These are phyloP conservation scores for Aspergillus pseudoviridinutans DNA, from an alignment of 2,329 filamentous ascomycete species.

Conservation along the genomic window DNA sequence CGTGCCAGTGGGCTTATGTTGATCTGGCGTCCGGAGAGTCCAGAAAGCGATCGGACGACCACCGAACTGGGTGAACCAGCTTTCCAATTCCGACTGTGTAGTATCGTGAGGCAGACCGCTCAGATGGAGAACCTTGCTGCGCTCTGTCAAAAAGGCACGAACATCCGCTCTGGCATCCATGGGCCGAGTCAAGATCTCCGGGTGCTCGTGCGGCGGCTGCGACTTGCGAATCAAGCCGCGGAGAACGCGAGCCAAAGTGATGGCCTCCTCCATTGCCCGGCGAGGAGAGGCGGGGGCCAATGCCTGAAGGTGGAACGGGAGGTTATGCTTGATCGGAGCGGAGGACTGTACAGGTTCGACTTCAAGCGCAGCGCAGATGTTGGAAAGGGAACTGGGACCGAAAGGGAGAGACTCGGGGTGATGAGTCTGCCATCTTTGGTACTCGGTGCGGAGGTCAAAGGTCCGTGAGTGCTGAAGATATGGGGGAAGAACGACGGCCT, in stretches of 20 bases:
- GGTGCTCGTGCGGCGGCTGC: conserved; percentile 86
- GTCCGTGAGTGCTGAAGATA: conserved; percentile 97
- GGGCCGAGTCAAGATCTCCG: conserved; percentile 87
- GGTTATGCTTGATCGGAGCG: conserved; percentile 96
- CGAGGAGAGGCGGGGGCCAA: conserved; percentile 91
- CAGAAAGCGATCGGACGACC: conserved; percentile 98
- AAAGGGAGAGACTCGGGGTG: conserved; percentile 97
- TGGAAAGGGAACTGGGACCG: conserved; percentile 88
- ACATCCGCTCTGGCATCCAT: conserved; percentile 98
- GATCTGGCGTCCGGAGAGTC: conserved; percentile 95
- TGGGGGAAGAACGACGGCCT: conserved; percentile 90
- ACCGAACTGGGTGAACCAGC: conserved; percentile 99
- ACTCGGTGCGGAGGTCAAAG: conserved; percentile 94
- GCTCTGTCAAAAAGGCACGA: conserved; percentile 88
- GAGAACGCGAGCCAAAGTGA: conserved; percentile 88
- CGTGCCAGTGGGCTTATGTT: conserved; percentile 98
- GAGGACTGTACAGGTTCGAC: conserved; percentile 97
- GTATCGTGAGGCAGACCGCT: conserved; percentile 96
- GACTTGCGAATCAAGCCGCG: conserved; percentile 93
- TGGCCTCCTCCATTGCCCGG: conserved; percentile 94
- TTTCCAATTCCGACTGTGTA: conserved; percentile 96
- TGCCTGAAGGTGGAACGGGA: conserved; percentile 95
- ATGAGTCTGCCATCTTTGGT: conserved; percentile 97
- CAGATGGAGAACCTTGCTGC: conserved; percentile 97
- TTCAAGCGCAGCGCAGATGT: conserved; percentile 97